These are phyloP conservation scores for Mycogone perniciosa DNA, from an alignment of 2,329 filamentous ascomycete species.

Conservation along the genomic window DNA sequence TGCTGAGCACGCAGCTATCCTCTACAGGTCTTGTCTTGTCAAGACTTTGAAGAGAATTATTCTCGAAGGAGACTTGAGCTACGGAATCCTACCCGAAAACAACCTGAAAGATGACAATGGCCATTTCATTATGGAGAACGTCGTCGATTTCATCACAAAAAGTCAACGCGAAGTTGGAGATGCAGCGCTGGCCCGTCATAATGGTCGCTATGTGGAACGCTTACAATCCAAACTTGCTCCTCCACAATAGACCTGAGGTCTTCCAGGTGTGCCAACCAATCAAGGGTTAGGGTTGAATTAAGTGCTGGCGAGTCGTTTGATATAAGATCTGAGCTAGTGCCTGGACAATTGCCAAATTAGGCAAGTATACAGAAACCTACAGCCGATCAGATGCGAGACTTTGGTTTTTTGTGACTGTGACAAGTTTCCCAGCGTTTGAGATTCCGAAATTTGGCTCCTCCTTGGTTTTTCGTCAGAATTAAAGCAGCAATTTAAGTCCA, in stretches of 20 bases:
- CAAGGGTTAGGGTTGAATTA: neutral
- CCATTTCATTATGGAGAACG: slow-evolving; percentile 36
- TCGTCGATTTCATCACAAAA: slow-evolving; percentile 35
- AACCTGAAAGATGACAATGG: slow-evolving; percentile 32
- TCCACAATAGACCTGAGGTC: neutral
- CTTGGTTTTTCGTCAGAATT: too few species aligned
- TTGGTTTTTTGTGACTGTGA: too few species aligned
- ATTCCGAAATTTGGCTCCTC: too few species aligned
- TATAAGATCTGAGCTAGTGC: neutral
- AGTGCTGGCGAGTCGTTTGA: neutral
- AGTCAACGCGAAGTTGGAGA: slow-evolving; percentile 34
- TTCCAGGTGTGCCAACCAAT: neutral
- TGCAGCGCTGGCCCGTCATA: slow-evolving; percentile 25
- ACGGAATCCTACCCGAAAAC: slow-evolving; percentile 26
- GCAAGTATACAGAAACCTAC: neutral
- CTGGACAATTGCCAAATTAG: neutral
- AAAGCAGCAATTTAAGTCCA: too few species aligned
- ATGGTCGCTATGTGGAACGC: slow-evolving; percentile 11
- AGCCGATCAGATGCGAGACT: neutral
- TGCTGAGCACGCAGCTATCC: slow-evolving; percentile 18
- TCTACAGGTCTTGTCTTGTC: slow-evolving; percentile 29
- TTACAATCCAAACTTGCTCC: neutral
- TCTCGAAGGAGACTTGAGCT: slow-evolving; percentile 35
- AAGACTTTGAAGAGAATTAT: slow-evolving; percentile 45
- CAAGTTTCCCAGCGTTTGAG: too few species aligned